These are phyloP conservation scores for Theileria sp. DNA, from an alignment of 169 alveolate genomes.

Conservation along the genomic window DNA sequence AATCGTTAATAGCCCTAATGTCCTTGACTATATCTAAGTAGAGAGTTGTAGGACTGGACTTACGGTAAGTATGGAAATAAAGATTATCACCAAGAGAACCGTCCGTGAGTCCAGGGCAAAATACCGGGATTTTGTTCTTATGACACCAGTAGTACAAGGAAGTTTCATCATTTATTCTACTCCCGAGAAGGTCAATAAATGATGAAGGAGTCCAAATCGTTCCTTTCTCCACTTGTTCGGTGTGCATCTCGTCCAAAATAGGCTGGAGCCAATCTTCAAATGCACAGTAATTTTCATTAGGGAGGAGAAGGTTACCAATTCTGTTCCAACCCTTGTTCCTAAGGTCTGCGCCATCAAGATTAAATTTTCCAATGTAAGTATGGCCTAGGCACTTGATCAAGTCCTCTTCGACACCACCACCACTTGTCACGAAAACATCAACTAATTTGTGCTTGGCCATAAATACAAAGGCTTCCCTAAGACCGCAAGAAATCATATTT, in stretches of 20 bases:
- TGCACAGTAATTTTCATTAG: constrained; percentile 94
- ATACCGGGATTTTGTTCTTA: constrained; percentile 96
- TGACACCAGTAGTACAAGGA: constrained; percentile 98
- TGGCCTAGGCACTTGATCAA: constrained; percentile 94
- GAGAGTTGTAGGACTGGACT: constrained; percentile 71
- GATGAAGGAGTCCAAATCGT: constrained; percentile 84
- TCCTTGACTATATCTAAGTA: constrained; percentile 93
- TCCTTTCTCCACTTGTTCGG: constrained; percentile 77
- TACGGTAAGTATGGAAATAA: constrained; percentile 83
- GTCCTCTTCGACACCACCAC: constrained; percentile 99
- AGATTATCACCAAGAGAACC: constrained; percentile 98
- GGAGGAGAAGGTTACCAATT: constrained; percentile 96
- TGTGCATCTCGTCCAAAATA: constrained; percentile 90
- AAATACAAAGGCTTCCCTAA: constrained; percentile 91
- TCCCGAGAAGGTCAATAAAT: constrained; percentile 92
- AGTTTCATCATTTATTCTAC: constrained; percentile 91
- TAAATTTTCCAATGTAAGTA: constrained; percentile 86
- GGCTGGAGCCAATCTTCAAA: constrained; percentile 98
- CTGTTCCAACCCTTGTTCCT: constrained; percentile 95
- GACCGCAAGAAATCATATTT: constrained; percentile 94
- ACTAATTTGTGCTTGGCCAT: constrained; percentile 91
- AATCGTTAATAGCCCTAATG: constrained; percentile 89
- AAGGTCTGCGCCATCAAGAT: constrained; percentile 87
- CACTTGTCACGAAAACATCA: constrained; percentile 94
- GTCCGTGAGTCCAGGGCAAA: constrained; percentile 99